A percentile compares a stretch with the other conserved stretches of the same genome.
Conservation (phyloP, 352 stramenopile species). For the Thraustotheca clavata region DNA sequence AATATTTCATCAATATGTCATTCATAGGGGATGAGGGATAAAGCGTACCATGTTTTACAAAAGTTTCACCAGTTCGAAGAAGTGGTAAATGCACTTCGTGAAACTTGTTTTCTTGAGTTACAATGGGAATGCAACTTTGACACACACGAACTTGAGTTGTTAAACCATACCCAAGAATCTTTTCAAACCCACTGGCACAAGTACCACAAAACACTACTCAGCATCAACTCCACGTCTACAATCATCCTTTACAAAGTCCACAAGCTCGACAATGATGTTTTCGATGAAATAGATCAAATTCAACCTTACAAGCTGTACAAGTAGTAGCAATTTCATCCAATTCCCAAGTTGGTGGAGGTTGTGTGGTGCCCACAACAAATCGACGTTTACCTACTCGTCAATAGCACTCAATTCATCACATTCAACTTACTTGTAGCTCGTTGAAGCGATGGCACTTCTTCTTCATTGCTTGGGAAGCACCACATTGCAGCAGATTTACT, state of each 20-base stretch:
- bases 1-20: neutral
- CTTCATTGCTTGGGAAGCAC: neutral
- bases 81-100: conserved; percentile 6
- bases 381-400: neutral
- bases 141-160: conserved; percentile 10
- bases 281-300: conserved; percentile 19
- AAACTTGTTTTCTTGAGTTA: conserved; percentile 6
- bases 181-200: neutral
- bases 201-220: conserved; percentile 19
- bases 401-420: neutral
- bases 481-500: neutral
- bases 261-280: conserved; percentile 19
- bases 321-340: neutral
- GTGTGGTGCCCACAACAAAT: neutral
- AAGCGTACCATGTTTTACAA: conserved; percentile 17
- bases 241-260: neutral
- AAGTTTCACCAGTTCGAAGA: neutral
- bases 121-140: neutral
- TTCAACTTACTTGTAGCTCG: neutral
- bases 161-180: conserved; percentile 3
- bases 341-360: conserved; percentile 5
- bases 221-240: neutral
- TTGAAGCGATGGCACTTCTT: neutral
- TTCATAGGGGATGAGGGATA: neutral
- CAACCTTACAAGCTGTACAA: conserved; percentile 4